Base-by-base conservation (phyloP, 768 basidiomycete genomes). In the Termitomyces sp. region DNA sequence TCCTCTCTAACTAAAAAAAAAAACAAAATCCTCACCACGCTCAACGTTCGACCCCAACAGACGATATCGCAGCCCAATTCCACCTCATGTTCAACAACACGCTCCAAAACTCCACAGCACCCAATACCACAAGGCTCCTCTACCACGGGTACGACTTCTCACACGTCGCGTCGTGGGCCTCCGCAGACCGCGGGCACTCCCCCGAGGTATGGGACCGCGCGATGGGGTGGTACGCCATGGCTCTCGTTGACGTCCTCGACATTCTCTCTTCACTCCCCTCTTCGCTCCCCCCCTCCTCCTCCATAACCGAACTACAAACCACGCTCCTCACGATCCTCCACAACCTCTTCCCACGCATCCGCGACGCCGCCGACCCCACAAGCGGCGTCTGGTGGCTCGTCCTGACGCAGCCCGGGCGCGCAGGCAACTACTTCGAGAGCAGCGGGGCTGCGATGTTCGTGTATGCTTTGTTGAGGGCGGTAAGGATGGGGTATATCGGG, bases 141-240 rank as follows among this genome's bases (percentile, higher is more conserved):
- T 79, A 81, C 62, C 81, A 82, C 61, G 81, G 81, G 7, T 83
- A 82, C 63, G 81, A 82, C 62, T 77, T 72, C 63, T 79, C 79
- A 1, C 73, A 78, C 60, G 74, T 68, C 15, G 70, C 77, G 4
- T 65, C 72, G 18, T 83, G 81, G 81, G 80, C 81, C 4, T 76
- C 75, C 13, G 61, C 77, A 0, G 78, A 79, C 64, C 72, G 79
- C 0, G 81, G 81, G 0, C 79, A 80, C 60, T 79, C 77, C 3
- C 79, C 80, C 7, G 78, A 81, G 58, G 77, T 82, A 7, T 82
- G 81, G 81, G 77, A 77, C 53, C 79, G 81, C 20, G 79, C 80
- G 0, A 61, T 83, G 13, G 81, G 80, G 18, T 75, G 81, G 81
- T 83, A 78, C 65, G 65, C 70, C 40, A 81, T 81, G 80, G 79